phyloP scores from a whole-genome alignment of 768 basidiomycete species.

The Gymnopilus junonius region DNA sequence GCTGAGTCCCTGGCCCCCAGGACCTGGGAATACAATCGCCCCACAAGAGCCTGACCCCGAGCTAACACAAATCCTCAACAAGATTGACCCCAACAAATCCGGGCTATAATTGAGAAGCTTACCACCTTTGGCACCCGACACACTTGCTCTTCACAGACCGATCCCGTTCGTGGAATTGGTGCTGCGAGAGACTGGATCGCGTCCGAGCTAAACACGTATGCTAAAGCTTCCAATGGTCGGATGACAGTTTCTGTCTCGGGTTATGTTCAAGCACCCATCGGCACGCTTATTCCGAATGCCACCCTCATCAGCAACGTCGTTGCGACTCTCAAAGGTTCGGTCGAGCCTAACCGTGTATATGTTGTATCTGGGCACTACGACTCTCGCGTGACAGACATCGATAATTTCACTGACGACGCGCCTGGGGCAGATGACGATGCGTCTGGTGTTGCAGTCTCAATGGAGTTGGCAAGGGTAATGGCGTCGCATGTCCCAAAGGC shows the following conservation, averaged over 20 bases:
- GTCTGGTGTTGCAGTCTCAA: slow-evolving; percentile 57
- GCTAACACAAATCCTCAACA: slow-evolving; percentile 47
- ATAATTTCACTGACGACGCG: slow-evolving; percentile 48
- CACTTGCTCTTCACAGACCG: slow-evolving; percentile 57
- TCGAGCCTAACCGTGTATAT: slow-evolving; percentile 53
- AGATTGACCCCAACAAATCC: slow-evolving; percentile 50
- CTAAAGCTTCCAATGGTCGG: slow-evolving; percentile 41
- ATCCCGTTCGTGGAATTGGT: slow-evolving; percentile 55
- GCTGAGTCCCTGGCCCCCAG: slow-evolving; percentile 46
- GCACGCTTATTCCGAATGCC: slow-evolving; percentile 38
- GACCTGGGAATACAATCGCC: slow-evolving; percentile 45
- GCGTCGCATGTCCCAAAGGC: slow-evolving; percentile 49
- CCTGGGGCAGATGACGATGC: slow-evolving; percentile 61
- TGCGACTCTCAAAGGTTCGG: slow-evolving; percentile 51
- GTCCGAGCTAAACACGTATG: slow-evolving; percentile 44
- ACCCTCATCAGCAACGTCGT: slow-evolving; percentile 56
- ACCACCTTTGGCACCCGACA: slow-evolving; percentile 59
- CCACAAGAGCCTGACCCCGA: slow-evolving; percentile 49
- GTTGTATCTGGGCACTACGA: slow-evolving; percentile 62
- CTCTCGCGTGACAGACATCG: slow-evolving; percentile 43
- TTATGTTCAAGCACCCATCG: slow-evolving; percentile 44
- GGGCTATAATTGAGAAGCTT: slow-evolving; percentile 53
- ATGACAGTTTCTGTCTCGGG: slow-evolving; percentile 49
- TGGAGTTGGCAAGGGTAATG: slow-evolving; percentile 57
- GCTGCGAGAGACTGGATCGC: slow-evolving; percentile 62